Percentiles rank a stretch among this genome's conserved stretches.
phyloP scores from a whole-genome alignment of 495 filamentous ascomycete genomes.

The Penicillium herquei region DNA sequence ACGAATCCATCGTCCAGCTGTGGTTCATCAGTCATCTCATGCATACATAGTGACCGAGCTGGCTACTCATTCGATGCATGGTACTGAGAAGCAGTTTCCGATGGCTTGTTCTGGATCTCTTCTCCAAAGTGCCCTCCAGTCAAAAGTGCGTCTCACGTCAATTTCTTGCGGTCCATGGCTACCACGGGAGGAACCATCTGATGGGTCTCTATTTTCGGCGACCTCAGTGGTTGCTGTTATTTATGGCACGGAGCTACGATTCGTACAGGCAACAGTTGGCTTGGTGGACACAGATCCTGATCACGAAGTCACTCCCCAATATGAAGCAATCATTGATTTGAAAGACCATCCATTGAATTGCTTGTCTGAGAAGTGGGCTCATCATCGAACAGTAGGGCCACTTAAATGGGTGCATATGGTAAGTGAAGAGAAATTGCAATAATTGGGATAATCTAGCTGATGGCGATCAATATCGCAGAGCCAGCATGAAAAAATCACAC shows the following conservation, averaged over 20 bases:
- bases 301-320: not conserved
- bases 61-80: conserved; percentile 17
- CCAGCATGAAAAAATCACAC: conserved; percentile 9
- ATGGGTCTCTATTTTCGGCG: conserved; percentile 11
- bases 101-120: conserved; percentile 27
- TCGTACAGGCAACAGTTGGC: conserved; percentile 26
- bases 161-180: conserved; percentile 43
- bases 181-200: not conserved
- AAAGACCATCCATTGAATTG: conserved; percentile 16
- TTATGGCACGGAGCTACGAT: conserved; percentile 29
- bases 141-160: conserved; percentile 19
- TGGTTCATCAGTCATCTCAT: not conserved
- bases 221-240: conserved; percentile 28
- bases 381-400: conserved; percentile 33
- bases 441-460: not conserved
- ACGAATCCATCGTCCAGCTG: conserved; percentile 11
- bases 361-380: conserved; percentile 2
- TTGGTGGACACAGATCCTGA: conserved; percentile 5
- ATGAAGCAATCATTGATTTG: conserved; percentile 9
- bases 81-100: conserved; percentile 9
- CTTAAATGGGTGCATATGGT: conserved; percentile 36
- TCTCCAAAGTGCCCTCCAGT: conserved; percentile 25
- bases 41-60: conserved; percentile 27
- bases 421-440: conserved; percentile 7
- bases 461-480: conserved; percentile 19